Evolutionary conservation across 495 filamentous ascomycete genomes (phyloP).

Genomic region (Jackrogersella minutella): DNA sequence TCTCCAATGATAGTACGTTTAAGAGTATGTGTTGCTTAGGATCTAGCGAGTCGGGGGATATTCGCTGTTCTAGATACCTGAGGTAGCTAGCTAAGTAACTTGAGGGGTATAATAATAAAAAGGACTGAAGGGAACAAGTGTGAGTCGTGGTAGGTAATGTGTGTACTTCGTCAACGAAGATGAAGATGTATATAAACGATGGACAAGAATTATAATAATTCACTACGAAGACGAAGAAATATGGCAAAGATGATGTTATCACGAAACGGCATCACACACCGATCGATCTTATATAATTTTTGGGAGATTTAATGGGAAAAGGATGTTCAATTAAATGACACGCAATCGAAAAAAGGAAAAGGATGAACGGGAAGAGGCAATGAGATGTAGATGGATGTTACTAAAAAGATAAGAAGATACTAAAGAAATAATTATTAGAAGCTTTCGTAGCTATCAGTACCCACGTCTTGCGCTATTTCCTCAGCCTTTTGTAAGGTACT

Average conservation of each 20-base stretch:
- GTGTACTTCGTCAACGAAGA: conserved; percentile 15
- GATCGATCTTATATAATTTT: conserved; percentile 13
- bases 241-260: conserved; percentile 2
- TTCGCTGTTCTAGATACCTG: no score
- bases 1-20: conserved; percentile 22
- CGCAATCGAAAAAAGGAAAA: conserved; percentile 20
- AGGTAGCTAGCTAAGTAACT: no score
- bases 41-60: conserved; percentile 23
- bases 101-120: conserved; percentile 8
- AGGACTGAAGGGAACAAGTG: no score
- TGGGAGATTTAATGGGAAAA: neutral
- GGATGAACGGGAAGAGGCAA: no score
- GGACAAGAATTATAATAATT: neutral
- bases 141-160: neutral
- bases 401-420: no score
- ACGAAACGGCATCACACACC: neutral
- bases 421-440: no score
- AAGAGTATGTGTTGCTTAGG: neutral
- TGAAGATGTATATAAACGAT: neutral
- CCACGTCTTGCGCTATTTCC: conserved; percentile 4
- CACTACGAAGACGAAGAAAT: neutral
- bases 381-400: no score
- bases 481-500: no score
- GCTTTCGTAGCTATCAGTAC: neutral
- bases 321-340: conserved; percentile 14